Evolutionary conservation across 495 filamentous ascomycete species (phyloP).

Genomic region (Immersiella caudata): DNA sequence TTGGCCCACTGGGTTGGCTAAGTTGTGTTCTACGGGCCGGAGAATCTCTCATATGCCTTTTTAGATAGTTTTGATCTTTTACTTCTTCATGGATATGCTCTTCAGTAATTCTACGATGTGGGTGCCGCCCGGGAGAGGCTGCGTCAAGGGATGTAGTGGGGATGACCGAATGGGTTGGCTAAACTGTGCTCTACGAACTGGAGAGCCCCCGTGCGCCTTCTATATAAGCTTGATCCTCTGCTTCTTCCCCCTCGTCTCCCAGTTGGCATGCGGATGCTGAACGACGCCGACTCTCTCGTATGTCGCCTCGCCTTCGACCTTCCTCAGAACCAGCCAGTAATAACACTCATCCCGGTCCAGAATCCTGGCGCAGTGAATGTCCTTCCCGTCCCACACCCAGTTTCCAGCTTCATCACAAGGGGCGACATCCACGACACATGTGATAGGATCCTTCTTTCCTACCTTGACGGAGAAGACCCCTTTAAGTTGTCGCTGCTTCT

Average conservation of each 20-base stretch:
- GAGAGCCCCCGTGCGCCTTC: too few relatives aligned
- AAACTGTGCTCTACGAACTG: too few relatives aligned
- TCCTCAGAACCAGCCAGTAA: conserved; percentile 22
- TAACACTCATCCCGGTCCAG: conserved; percentile 10
- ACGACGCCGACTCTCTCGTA: conserved; percentile 21
- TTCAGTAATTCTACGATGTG: too few relatives aligned
- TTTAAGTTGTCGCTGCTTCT: neutral
- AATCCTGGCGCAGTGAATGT: conserved; percentile 15
- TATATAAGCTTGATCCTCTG: conserved; percentile 3
- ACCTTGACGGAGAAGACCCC: conserved; percentile 13
- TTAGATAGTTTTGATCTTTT: neutral
- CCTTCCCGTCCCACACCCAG: conserved; percentile 21
- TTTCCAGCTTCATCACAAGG: conserved; percentile 18
- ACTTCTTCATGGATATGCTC: too few relatives aligned
- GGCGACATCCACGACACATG: conserved; percentile 6
- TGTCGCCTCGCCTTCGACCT: neutral
- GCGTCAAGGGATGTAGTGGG: too few relatives aligned
- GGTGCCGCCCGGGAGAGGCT: too few relatives aligned
- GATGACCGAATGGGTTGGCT: too few relatives aligned
- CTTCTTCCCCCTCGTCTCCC: neutral
- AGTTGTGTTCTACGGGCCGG: too few relatives aligned
- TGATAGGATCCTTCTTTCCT: conserved; percentile 2
- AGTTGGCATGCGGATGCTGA: neutral
- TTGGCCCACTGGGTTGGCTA: too few relatives aligned
- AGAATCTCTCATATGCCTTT: too few relatives aligned